Evolutionary conservation across 2,329 filamentous ascomycete genomes (phyloP), one percentile per base, ranked within the genome.

Genomic region (Arthrobotrys entomopaga): DNA sequence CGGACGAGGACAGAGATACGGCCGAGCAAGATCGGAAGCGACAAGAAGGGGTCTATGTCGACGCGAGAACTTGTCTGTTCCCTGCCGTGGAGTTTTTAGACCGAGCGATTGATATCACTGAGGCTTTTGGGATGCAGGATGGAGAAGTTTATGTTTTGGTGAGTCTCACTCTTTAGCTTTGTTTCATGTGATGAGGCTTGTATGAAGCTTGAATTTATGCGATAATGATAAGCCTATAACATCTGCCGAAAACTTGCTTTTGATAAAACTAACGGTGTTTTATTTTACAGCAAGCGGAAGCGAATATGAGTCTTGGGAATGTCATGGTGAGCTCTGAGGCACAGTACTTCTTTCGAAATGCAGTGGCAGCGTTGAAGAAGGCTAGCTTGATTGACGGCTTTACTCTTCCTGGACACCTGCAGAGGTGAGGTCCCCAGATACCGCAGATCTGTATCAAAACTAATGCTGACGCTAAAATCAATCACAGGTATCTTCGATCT

Each of bases 241-340:
- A 46, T 19, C 42, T 13, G 11, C 15, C 3, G 8, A 46, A 34
- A 34, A 6, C 29, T 34, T 19, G 19, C 7, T 26, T 16, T 29
- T 34, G 20, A 57, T n/a, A 63, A 57, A 42, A 16, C n/a, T 19
- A 19, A 46, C 16, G 42, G n/a, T n/a, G n/a, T n/a, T n/a, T 46
- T 46, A 48, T 16, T 5, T 11, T 26, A 40, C 49, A 74, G 70
- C 63, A 74, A 74, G 70, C 70, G 7, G 70, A 74, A 34, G 70
- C 70, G 24, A 74, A 74, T 50, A 74, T 74, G 70, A 74, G 70
- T 24, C 26, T 74, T 15, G 70, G 70, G 5, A 74, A 74, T 43
- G 70, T 74, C 20, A 67, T 63, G 0, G 57, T 74, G 4, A 74
- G 70, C 43, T 74, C 57, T 29, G 63, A 74, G 42, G 70, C 70